A percentile compares a stretch with the other conserved stretches of the same genome.
These are phyloP conservation scores for Aureobasidium sp. DNA, from an alignment of 2,329 filamentous ascomycete genomes.

Conservation along the genomic window DNA sequence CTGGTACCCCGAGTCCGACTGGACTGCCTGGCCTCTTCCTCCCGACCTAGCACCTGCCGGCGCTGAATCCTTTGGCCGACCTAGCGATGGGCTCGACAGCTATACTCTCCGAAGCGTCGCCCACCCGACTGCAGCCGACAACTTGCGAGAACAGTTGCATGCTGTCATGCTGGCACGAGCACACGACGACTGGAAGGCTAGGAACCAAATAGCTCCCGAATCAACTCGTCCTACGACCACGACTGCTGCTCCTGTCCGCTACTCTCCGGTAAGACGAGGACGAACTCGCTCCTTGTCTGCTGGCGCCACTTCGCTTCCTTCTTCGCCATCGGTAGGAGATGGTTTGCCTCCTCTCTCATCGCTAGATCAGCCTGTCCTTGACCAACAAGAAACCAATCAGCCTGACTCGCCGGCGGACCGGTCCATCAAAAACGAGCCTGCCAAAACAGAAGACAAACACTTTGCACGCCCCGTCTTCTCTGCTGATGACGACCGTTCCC, in stretches of 20 bases:
- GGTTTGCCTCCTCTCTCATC: neutral
- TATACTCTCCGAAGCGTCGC: constrained; percentile 44
- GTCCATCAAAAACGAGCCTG: neutral
- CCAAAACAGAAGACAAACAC: neutral
- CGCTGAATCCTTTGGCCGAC: constrained; percentile 38
- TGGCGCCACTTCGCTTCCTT: neutral
- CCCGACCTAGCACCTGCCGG: constrained; percentile 52
- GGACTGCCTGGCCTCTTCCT: constrained; percentile 81
- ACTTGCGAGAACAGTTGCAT: constrained; percentile 61
- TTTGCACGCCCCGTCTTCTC: constrained; percentile 45
- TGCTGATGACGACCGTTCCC: constrained; percentile 62
- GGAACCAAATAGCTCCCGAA: neutral
- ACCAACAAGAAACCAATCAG: neutral
- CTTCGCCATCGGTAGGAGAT: neutral
- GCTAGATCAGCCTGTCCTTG: neutral
- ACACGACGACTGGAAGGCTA: constrained; percentile 51
- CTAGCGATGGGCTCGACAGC: constrained; percentile 34
- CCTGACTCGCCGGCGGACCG: neutral
- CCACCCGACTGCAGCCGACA: constrained; percentile 45
- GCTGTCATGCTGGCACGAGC: constrained; percentile 59
- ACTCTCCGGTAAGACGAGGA: neutral
- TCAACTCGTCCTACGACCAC: neutral
- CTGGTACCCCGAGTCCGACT: constrained; percentile 46
- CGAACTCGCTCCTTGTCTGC: neutral
- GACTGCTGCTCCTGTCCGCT: neutral